A percentile compares a stretch with the other conserved stretches of the same genome.
These are phyloP conservation scores for Berberis vulgaris DNA, from an alignment of 164 flowering plant species.

Conservation along the genomic window DNA sequence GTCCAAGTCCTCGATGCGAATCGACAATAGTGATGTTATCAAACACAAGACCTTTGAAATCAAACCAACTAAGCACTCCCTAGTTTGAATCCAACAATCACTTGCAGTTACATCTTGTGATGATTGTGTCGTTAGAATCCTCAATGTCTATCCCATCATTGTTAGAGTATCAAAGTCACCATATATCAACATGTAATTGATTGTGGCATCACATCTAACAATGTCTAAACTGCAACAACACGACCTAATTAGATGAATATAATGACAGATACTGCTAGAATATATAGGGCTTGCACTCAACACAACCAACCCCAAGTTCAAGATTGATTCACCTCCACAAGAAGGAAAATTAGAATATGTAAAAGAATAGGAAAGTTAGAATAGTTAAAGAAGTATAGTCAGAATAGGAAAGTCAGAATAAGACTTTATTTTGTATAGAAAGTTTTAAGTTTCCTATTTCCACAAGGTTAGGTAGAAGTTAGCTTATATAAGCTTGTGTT, in stretches of 20 bases:
- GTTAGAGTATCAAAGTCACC: slow-evolving; percentile 91
- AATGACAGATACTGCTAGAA: no score
- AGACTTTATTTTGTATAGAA: no score
- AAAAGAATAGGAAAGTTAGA: no score
- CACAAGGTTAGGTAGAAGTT: no score
- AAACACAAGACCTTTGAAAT: slow-evolving; percentile 56
- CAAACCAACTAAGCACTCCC: slow-evolving; percentile 81
- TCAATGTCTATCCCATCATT: slow-evolving; percentile 94
- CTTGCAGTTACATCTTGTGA: slow-evolving; percentile 75
- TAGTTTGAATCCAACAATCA: slow-evolving; percentile 75
- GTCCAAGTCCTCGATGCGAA: slow-evolving; percentile 90
- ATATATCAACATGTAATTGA: slow-evolving; percentile 56
- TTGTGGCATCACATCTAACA: slow-evolving; percentile 53
- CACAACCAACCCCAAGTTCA: no score
- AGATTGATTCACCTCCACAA: no score
- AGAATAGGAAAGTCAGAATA: no score
- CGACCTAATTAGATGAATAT: background rate
- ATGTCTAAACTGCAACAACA: slow-evolving; percentile 43
- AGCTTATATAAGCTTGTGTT: no score
- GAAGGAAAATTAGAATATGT: no score
- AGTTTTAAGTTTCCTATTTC: no score
- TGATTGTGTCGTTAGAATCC: slow-evolving; percentile 83
- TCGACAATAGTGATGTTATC: slow-evolving; percentile 81
- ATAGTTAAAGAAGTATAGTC: no score
- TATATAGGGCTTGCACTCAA: no score